phyloP scores from a whole-genome alignment of 805 yeast genomes.

The Danielia oregonensis region DNA sequence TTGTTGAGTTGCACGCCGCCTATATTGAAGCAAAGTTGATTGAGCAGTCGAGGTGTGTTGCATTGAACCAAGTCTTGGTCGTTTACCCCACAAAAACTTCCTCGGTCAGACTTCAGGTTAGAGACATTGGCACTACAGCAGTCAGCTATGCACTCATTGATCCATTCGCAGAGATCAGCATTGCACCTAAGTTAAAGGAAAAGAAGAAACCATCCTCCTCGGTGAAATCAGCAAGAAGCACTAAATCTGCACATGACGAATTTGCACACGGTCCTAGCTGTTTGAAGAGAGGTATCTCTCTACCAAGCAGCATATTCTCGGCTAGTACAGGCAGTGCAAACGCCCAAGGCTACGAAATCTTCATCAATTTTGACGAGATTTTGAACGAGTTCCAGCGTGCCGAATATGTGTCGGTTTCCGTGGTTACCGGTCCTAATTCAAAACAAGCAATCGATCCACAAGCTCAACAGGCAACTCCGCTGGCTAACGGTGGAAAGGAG shows the following conservation, averaged over 20 bases:
- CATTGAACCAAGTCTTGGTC: conserved; percentile 53
- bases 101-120: conserved; percentile 55
- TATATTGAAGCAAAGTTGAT: conserved; percentile 70
- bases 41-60: conserved; percentile 76
- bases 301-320: conserved; percentile 46
- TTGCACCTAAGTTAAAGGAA: conserved; percentile 58
- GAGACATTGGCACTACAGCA: conserved; percentile 42
- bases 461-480: conserved; percentile 5
- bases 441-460: conserved; percentile 14
- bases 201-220: conserved; percentile 21
- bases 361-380: conserved; percentile 39
- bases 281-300: conserved; percentile 50
- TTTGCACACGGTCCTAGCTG: conserved; percentile 29
- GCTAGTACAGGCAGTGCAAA: conserved; percentile 13
- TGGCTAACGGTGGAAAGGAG: conserved; percentile 5
- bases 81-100: conserved; percentile 63
- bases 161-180: conserved; percentile 64
- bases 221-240: conserved; percentile 15
- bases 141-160: conserved; percentile 49
- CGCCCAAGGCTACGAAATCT: conserved; percentile 37
- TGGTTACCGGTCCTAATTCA: conserved; percentile 49
- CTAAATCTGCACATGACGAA: conserved; percentile 18
- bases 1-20: conserved; percentile 77
- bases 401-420: conserved; percentile 48
- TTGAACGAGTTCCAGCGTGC: conserved; percentile 29